Evolutionary conservation across 2,329 filamentous ascomycete genomes (phyloP).

Genomic region (Curvularia sp.): DNA sequence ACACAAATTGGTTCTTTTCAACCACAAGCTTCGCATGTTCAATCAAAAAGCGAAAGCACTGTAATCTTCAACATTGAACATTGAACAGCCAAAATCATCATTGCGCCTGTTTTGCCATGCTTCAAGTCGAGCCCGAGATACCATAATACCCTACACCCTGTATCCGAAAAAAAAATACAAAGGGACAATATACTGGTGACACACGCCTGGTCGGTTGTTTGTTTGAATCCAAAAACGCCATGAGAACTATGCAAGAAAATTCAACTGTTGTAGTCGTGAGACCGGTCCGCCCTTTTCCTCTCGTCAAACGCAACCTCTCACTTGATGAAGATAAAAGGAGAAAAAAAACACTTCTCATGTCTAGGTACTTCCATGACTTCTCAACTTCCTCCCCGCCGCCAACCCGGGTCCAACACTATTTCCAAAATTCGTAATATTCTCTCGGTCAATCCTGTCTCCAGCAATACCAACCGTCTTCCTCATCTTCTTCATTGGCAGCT

Average conservation of each 20-base stretch:
- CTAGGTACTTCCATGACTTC: conserved; percentile 46
- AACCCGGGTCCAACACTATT: conserved; percentile 51
- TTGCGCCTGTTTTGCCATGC: background rate
- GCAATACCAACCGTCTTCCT: conserved; percentile 54
- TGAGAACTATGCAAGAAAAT: background rate
- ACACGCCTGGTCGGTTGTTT: background rate
- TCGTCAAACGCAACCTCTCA: background rate
- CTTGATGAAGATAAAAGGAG: background rate
- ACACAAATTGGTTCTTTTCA: background rate
- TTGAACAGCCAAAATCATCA: background rate
- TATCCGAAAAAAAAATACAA: background rate
- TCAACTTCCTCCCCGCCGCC: conserved; percentile 48
- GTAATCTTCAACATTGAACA: background rate
- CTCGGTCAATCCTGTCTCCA: conserved; percentile 48
- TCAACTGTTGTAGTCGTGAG: background rate
- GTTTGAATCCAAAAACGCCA: background rate
- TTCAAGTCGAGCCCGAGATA: background rate
- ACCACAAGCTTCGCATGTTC: background rate
- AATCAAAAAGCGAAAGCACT: background rate
- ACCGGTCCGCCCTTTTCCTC: background rate
- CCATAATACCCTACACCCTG: background rate
- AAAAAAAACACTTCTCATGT: background rate
- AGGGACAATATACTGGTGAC: background rate
- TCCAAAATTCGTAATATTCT: conserved; percentile 53
- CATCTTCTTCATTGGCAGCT: conserved; percentile 56